Percentiles rank a stretch among this genome's conserved stretches.
phyloP scores from a whole-genome alignment of 495 filamentous ascomycete species.

The Parathielavia hyrcaniae region DNA sequence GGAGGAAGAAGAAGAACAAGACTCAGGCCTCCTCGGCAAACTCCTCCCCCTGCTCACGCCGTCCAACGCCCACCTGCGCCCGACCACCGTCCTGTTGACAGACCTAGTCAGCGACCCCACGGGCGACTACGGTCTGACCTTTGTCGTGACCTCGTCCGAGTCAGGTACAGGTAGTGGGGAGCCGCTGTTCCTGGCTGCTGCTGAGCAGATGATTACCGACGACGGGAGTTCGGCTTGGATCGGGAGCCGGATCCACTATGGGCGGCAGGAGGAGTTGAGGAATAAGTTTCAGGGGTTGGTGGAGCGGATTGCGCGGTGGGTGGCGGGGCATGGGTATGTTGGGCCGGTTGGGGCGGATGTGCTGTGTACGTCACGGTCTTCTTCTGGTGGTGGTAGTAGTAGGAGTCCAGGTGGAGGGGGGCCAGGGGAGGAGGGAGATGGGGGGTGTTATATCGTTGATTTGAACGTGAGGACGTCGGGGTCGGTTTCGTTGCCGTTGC shows the following conservation, averaged over 20 bases:
- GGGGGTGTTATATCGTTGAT: slow-evolving; percentile 28
- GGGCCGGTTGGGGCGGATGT: slow-evolving; percentile 34
- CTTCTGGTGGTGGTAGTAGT: too few species aligned
- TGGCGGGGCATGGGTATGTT: slow-evolving; percentile 25
- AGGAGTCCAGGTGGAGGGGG: neutral
- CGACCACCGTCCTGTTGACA: slow-evolving; percentile 25
- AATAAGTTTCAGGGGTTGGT: slow-evolving; percentile 23
- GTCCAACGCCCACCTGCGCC: slow-evolving; percentile 25
- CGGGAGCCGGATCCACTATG: slow-evolving; percentile 29
- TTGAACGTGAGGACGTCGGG: slow-evolving; percentile 35
- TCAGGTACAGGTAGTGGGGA: too few species aligned
- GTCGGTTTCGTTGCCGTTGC: slow-evolving; percentile 25
- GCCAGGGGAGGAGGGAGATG: neutral
- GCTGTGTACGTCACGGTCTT: slow-evolving; percentile 11
- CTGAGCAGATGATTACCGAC: slow-evolving; percentile 26
- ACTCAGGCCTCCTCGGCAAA: slow-evolving; percentile 21
- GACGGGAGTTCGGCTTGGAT: slow-evolving; percentile 23
- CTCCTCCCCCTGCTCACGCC: slow-evolving; percentile 26
- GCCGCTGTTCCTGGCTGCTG: slow-evolving; percentile 26
- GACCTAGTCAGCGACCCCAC: slow-evolving; percentile 25
- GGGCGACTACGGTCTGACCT: slow-evolving; percentile 32
- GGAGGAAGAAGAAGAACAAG: neutral
- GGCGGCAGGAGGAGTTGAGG: slow-evolving; percentile 22
- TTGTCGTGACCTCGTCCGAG: slow-evolving; percentile 23
- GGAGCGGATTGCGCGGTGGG: slow-evolving; percentile 22